Base-by-base conservation (phyloP, 2,329 filamentous ascomycete genomes). In the Neurospora sp. region DNA sequence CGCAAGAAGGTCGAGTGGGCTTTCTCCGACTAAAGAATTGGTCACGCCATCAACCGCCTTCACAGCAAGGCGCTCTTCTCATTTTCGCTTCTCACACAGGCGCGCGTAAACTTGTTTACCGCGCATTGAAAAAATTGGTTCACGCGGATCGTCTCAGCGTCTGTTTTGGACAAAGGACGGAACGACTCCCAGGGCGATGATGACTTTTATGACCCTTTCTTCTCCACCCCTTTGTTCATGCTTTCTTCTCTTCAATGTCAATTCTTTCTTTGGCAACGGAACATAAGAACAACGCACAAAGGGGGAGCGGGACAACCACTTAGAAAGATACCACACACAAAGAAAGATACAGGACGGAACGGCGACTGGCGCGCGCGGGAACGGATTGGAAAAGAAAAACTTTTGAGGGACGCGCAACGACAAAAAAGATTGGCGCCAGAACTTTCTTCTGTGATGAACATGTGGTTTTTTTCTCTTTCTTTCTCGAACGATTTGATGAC, bases 1-100 rank as follows among this genome's bases (percentile, higher is more conserved):
- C 82, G 84, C 69, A 74, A 74, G 39, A 67, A 74, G 3, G 78
- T 82, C 67, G 74, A 76, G 38, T 88, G 86, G 85, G 83, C 75
- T 69, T 85, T 86, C 77, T 81, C 80, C 71, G 28, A 73, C 67
- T 73, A 73, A 73, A 52, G 5, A 28, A 62, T 33, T 17, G 52
- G 28, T 36, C 52, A 19, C 40, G 19, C 10, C 41, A n/a, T 39
- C 17, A 15, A 19, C 0, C 8, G 36, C 36, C 66, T 40, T 40
- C 66, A 19, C 15, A 40, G 38, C 66, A 38, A 39, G 28, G 41
- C 68, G 3, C 43, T 67, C 6, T 62, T 33, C 52, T 62, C 52
- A 62, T 62, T 62, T 62, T 62, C 28, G 4, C 52, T 62, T 62
- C 52, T 36, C 52, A 33, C 52, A 36, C 28, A 62, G 52, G 52